Evolutionary conservation across 192 early-diverging fungal species (phyloP).

Genomic region (Podila horticola): DNA sequence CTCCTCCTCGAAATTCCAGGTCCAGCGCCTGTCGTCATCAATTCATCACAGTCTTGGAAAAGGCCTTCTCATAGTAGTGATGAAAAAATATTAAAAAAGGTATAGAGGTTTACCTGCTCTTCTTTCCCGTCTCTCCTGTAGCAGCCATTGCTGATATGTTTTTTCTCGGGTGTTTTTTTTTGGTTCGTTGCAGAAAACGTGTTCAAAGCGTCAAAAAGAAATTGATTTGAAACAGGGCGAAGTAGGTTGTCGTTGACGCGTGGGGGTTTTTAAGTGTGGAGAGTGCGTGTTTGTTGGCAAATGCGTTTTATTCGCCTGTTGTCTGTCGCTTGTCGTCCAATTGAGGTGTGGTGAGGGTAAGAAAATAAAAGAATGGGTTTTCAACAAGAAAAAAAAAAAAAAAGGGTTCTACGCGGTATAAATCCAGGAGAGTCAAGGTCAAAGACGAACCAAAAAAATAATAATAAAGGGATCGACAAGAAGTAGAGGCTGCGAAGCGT

Average conservation of each 20-base stretch:
- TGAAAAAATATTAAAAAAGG: constrained; percentile 2
- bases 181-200: too few species aligned
- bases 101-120: constrained; percentile 49
- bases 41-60: too few species aligned
- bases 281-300: neutral
- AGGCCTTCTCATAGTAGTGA: neutral
- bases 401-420: neutral
- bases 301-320: neutral
- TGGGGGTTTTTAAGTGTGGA: neutral
- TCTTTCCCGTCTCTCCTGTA: constrained; percentile 43
- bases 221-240: neutral
- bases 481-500: neutral
- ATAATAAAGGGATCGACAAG: neutral
- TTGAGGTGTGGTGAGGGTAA: neutral
- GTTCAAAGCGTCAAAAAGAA: neutral
- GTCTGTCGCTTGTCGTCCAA: too few species aligned
- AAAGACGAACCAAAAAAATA: neutral
- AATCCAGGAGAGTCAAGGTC: too few species aligned
- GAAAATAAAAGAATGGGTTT: neutral
- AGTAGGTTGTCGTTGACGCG: too few species aligned
- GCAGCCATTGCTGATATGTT: constrained; percentile 21
- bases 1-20: neutral
- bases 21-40: neutral
- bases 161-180: too few species aligned
- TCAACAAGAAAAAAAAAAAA: neutral